phyloP scores from a whole-genome alignment of 2,329 filamentous ascomycete genomes.

The Trichoderma asperellum region DNA sequence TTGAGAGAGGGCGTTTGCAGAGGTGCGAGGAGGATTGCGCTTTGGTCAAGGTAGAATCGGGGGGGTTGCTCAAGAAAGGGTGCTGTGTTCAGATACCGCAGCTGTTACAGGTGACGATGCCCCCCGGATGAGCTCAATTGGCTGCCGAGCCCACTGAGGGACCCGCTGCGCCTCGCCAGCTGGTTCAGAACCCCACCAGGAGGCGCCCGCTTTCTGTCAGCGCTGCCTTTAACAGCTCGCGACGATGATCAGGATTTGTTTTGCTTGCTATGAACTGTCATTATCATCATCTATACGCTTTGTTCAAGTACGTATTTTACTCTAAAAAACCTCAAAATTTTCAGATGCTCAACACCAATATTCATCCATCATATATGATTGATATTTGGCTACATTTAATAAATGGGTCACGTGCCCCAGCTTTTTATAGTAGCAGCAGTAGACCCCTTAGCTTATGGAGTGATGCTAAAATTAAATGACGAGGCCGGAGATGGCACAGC shows the following conservation, averaged over 20 bases:
- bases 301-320: background rate
- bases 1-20: slow-evolving; percentile 23
- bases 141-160: slow-evolving; percentile 16
- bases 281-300: background rate
- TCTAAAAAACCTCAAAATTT: background rate
- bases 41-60: slow-evolving; percentile 20
- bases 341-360: background rate
- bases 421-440: background rate
- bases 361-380: background rate
- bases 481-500: background rate
- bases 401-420: background rate
- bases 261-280: background rate
- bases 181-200: slow-evolving; percentile 5
- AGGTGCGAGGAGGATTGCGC: slow-evolving; percentile 12
- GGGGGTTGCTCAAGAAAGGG: background rate
- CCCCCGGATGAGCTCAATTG: slow-evolving; percentile 14
- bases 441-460: slow-evolving; percentile 1
- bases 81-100: background rate
- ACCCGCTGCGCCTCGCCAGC: slow-evolving; percentile 28
- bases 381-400: background rate
- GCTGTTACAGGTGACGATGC: slow-evolving; percentile 27
- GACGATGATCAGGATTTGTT: background rate
- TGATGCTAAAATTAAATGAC: background rate
- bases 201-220: slow-evolving; percentile 17
- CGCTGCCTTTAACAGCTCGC: background rate